Evolutionary conservation across 2,329 filamentous ascomycete species (phyloP).

Genomic region (Herpotrichia juniperi): DNA sequence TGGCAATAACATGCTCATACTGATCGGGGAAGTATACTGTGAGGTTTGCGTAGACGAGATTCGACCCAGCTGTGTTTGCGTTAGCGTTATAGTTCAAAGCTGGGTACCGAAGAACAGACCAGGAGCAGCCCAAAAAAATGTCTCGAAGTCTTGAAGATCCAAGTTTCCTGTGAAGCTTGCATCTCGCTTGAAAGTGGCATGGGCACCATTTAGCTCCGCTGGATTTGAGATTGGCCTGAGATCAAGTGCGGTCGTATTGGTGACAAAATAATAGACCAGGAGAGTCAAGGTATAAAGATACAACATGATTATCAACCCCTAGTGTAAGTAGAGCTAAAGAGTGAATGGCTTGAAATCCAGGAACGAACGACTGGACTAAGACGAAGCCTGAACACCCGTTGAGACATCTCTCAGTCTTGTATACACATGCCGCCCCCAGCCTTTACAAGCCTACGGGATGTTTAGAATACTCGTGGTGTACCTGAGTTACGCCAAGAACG

Average conservation of each 20-base stretch:
- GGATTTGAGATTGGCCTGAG: constrained; percentile 11
- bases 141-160: constrained; percentile 18
- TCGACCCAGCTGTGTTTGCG: constrained; percentile 8
- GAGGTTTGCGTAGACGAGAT: constrained; percentile 21
- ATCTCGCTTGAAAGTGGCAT: constrained; percentile 7
- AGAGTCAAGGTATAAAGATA: constrained; percentile 2
- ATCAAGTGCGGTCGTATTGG: constrained; percentile 9
- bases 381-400: neutral
- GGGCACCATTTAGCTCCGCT: constrained; percentile 1
- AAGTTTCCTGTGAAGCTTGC: constrained; percentile 14
- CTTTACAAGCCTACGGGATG: constrained; percentile 4
- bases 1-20: constrained; percentile 20
- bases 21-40: constrained; percentile 21
- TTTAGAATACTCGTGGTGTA: constrained; percentile 6
- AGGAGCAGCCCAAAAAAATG: constrained; percentile 19
- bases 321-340: neutral
- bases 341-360: neutral
- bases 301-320: constrained; percentile 5
- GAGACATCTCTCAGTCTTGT: constrained; percentile 6
- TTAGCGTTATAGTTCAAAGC: constrained; percentile 1
- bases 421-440: constrained; percentile 4
- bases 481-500: constrained; percentile 14
- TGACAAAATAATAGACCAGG: constrained; percentile 6
- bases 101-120: constrained; percentile 8
- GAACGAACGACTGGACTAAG: constrained; percentile 3